Evolutionary conservation across 2,329 filamentous ascomycete genomes (phyloP).

Genomic region (Clonostachys rosea): DNA sequence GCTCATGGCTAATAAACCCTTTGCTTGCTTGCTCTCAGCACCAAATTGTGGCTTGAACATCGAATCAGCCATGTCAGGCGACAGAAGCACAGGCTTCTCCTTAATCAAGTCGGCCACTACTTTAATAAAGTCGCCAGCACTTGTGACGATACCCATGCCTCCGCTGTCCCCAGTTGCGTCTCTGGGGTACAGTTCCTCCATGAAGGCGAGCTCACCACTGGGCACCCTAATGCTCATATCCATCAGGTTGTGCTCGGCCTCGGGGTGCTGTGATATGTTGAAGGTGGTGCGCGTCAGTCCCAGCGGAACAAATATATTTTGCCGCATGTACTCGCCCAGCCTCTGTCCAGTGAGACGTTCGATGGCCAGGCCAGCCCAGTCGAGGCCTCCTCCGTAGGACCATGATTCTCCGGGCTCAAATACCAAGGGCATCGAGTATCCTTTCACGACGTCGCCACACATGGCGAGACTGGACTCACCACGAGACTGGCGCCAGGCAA

Average conservation of each 20-base stretch:
- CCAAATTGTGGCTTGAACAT: too few relatives aligned
- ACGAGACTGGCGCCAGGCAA: conserved; percentile 21
- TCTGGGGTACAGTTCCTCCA: too few relatives aligned
- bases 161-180: too few relatives aligned
- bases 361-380: conserved; percentile 41
- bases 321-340: conserved; percentile 28
- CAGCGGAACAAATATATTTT: conserved; percentile 28
- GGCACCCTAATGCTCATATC: too few relatives aligned
- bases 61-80: too few relatives aligned
- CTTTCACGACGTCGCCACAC: conserved; percentile 21
- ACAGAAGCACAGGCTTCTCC: too few relatives aligned
- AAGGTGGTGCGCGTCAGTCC: conserved; percentile 13
- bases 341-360: conserved; percentile 28
- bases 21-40: too few relatives aligned
- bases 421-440: conserved; percentile 33
- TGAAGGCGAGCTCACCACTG: too few relatives aligned
- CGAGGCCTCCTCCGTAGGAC: conserved; percentile 39
- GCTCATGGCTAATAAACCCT: too few relatives aligned
- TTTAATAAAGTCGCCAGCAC: too few relatives aligned
- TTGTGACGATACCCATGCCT: too few relatives aligned
- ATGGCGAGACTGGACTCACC: conserved; percentile 8
- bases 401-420: conserved; percentile 41
- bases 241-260: background rate
- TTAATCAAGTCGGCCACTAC: too few relatives aligned
- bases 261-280: background rate